Evolutionary conservation across 257 asterid genomes (phyloP), one percentile per base, ranked within the genome.

Genomic region (Solanum tacnaense): DNA sequence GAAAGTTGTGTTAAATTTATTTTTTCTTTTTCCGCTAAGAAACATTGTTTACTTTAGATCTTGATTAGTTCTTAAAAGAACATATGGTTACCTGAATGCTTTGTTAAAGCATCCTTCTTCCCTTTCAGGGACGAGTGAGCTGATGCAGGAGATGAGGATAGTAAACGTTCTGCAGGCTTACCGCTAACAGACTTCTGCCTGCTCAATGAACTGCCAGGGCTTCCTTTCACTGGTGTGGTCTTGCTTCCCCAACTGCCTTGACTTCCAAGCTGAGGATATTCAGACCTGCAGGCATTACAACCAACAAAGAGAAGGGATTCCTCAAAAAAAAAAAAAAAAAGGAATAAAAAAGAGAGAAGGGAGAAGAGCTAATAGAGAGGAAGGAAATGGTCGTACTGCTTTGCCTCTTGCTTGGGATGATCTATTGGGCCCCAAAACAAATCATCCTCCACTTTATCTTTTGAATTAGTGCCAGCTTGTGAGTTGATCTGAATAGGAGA

Each of bases 401-500:
- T 96, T 27, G 92, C 76, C 89, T 94, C 99, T 87, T 91, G 93
- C 88, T 91, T 95, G 81, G 96, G 92, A 89, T 94, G 95, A 87
- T 97, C 99, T 73, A 91, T 31, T 62, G 98, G 95, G 13, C 99
- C 99, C 99, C 99, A 97, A 91, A 97, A 97, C 60, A 97, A 89
- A 92, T 97, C 99, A 89, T 96, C 98, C 83, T 97, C 99, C 85
- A 90, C 94, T 87, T 90, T 93, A 71, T 90, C 90, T 76, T 95
- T 96, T 8, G 94, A 79, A 13, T 83, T 91, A 74, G 95, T 84
- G 84, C 92, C 89, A 90, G 90, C 87, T 87, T 92, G 95, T n/a
- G 89, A 78, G 89, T 90, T 93, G 44, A 84, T 89, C 68, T 88
- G 94, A 60, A 89, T 52, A 60, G 95, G 92, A n/a, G 98, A 87